Percentiles rank a stretch among this genome's conserved stretches.
phyloP scores from a whole-genome alignment of 768 basidiomycete species.

The Lactarius psammicola region DNA sequence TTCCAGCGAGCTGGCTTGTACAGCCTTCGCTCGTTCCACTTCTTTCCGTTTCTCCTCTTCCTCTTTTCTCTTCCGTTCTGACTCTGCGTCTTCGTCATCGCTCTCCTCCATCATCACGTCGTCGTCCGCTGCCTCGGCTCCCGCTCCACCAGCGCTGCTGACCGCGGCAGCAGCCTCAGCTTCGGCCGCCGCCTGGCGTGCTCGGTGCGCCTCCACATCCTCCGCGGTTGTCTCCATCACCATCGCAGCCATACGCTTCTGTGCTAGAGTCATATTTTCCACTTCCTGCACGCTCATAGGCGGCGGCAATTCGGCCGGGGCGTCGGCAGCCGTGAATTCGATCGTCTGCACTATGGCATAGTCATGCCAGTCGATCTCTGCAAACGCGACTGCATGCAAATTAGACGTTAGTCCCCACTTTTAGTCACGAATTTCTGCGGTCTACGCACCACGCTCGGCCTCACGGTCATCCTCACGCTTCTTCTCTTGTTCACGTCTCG shows the following conservation, averaged over 20 bases:
- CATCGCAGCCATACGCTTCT: constrained; percentile 98
- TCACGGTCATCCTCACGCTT: constrained; percentile 88
- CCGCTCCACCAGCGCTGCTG: constrained; percentile 53
- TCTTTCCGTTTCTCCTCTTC: constrained; percentile 70
- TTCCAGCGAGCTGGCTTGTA: constrained; percentile 75
- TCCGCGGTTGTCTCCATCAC: constrained; percentile 94
- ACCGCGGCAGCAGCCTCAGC: constrained; percentile 83
- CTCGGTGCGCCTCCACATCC: constrained; percentile 79
- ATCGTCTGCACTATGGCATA: constrained; percentile 98
- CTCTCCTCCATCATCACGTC: constrained; percentile 80
- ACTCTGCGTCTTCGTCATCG: constrained; percentile 71
- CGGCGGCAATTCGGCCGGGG: constrained; percentile 87
- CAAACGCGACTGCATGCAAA: constrained; percentile 69
- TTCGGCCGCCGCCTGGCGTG: constrained; percentile 80
- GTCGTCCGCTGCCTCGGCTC: constrained; percentile 48
- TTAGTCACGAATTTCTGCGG: background rate
- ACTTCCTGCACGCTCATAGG: constrained; percentile 95
- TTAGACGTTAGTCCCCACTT: constrained; percentile 21
- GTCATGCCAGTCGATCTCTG: constrained; percentile 99
- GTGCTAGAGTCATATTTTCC: constrained; percentile 93
- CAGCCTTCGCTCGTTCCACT: constrained; percentile 71
- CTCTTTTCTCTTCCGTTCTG: constrained; percentile 60
- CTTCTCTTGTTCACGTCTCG: constrained; percentile 81
- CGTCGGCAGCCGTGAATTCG: constrained; percentile 93
- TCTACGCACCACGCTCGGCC: constrained; percentile 76